These are phyloP conservation scores for Saccharum hybrid DNA, from an alignment of 202 grass and related monocot species.

Conservation along the genomic window DNA sequence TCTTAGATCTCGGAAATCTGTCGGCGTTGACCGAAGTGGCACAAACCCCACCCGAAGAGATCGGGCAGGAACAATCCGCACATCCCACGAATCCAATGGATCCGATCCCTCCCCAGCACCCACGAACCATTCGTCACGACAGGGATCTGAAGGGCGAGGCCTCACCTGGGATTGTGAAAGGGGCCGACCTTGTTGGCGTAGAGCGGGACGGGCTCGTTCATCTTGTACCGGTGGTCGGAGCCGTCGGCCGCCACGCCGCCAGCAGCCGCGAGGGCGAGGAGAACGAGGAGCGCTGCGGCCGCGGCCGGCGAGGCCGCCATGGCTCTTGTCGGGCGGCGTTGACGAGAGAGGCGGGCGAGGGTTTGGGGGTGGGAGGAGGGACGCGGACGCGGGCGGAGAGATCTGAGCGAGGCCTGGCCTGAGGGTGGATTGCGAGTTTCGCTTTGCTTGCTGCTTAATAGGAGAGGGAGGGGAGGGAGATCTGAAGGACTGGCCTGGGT, in stretches of 20 bases:
- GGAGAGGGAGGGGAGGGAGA: background rate
- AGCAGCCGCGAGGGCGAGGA: slow-evolving; percentile 60
- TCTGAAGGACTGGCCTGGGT: background rate
- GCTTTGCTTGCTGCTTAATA: slow-evolving; percentile 57
- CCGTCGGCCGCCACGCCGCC: slow-evolving; percentile 74
- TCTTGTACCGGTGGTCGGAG: slow-evolving; percentile 88
- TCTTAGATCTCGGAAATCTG: slow-evolving; percentile 30
- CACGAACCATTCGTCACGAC: background rate
- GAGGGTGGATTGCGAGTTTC: slow-evolving; percentile 24
- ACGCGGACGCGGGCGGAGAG: slow-evolving; percentile 13
- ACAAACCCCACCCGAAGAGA: slow-evolving; percentile 22
- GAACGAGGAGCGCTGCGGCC: slow-evolving; percentile 45
- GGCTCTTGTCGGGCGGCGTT: slow-evolving; percentile 45
- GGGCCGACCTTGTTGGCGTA: slow-evolving; percentile 98
- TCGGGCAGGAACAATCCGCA: background rate
- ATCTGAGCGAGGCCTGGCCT: slow-evolving; percentile 40
- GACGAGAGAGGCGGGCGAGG: slow-evolving; percentile 27
- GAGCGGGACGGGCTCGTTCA: slow-evolving; percentile 69
- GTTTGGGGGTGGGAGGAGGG: background rate
- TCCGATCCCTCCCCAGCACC: slow-evolving; percentile 11
- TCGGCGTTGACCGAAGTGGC: background rate
- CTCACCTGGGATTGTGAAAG: slow-evolving; percentile 98
- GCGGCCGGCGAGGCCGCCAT: slow-evolving; percentile 55
- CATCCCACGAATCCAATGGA: slow-evolving; percentile 31
- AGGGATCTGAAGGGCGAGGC: slow-evolving; percentile 35